Evolutionary conservation across 164 flowering plant species (phyloP), one percentile per base, ranked within the genome.

Genomic region (Chloranthus sessilifolius): DNA sequence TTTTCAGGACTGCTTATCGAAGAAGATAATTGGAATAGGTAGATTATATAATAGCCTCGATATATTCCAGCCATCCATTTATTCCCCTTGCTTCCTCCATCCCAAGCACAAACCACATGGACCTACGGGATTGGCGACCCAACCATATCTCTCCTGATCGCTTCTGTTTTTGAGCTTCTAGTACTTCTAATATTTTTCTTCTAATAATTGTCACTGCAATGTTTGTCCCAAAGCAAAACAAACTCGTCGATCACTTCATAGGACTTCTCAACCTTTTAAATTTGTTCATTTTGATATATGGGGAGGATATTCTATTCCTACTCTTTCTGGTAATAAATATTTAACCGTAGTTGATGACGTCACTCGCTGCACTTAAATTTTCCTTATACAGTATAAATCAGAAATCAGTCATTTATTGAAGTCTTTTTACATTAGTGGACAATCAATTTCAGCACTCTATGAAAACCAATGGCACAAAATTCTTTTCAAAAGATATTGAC

Each of bases 201-300:
- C 7, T n/a, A 49, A 21, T 34, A 30, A 34, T 7, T 17, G 15
- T 49, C 7, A 20, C 14, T 49, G 53, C 11, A 3, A 42, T 6
- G 15, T 49, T 16, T 31, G 8, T 30, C 53, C 7, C 12, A 5
- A 16, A 7, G 15, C 21, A 31, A 49, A 49, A 34, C 23, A 49
- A 21, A 31, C 40, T 22, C 17, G 3, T 14, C 3, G 27, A 28
- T 20, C 51, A 6, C 29, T 47, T 47, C 25, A 6, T 27, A 27
- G 21, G 14, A 12, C 37, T 8, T 15, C 25, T 12, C 17, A 31
- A 12, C 40, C 19, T n/a, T n/a, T n/a, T n/a, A n/a, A n/a, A n/a
- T n/a, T n/a, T n/a, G n/a, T n/a, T n/a, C n/a, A n/a, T 20, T 49
- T 38, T 33, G 52, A 49, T 19, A 49, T 49, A 16, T 49, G 27